These are phyloP conservation scores for Macrophomina pseudophaseolina DNA, from an alignment of 2,329 filamentous ascomycete species.

Conservation along the genomic window DNA sequence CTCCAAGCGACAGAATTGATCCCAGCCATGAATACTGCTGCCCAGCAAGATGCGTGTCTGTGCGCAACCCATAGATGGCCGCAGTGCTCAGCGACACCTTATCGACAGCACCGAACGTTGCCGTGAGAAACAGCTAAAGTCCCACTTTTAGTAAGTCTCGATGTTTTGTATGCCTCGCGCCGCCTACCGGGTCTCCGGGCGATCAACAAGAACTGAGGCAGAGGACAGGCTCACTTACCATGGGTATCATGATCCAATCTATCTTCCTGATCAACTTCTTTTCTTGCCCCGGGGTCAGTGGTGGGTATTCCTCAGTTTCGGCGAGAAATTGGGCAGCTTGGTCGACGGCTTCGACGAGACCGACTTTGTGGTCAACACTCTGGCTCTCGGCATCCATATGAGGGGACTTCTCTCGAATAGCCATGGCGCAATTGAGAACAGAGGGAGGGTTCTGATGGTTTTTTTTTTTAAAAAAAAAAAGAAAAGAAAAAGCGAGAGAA, in stretches of 20 bases:
- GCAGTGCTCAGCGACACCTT: conserved; percentile 51
- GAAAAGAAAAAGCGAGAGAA: too few species aligned
- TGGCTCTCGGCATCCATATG: conserved; percentile 1
- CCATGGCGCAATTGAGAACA: neutral
- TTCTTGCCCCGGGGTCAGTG: conserved; percentile 34
- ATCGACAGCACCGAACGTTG: conserved; percentile 45
- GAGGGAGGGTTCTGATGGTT: neutral
- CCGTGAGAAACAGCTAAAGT: conserved; percentile 18
- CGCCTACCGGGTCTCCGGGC: neutral
- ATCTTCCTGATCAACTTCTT: conserved; percentile 30
- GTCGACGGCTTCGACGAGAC: conserved; percentile 30
- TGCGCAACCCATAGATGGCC: conserved; percentile 57
- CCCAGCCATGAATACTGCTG: conserved; percentile 64
- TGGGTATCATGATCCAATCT: conserved; percentile 25
- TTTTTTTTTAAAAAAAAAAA: too few species aligned
- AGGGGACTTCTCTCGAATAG: conserved; percentile 1
- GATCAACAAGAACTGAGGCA: conserved; percentile 55
- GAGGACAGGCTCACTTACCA: conserved; percentile 1
- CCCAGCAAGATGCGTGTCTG: conserved; percentile 55
- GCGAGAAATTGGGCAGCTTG: conserved; percentile 36
- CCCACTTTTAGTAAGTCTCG: neutral
- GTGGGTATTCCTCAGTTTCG: conserved; percentile 30
- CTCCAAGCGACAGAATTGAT: conserved; percentile 58
- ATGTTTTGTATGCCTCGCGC: too few species aligned
- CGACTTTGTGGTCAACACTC: conserved; percentile 13